These are phyloP conservation scores for Hura crepitans DNA, from an alignment of 441 rosid species.

Conservation along the genomic window DNA sequence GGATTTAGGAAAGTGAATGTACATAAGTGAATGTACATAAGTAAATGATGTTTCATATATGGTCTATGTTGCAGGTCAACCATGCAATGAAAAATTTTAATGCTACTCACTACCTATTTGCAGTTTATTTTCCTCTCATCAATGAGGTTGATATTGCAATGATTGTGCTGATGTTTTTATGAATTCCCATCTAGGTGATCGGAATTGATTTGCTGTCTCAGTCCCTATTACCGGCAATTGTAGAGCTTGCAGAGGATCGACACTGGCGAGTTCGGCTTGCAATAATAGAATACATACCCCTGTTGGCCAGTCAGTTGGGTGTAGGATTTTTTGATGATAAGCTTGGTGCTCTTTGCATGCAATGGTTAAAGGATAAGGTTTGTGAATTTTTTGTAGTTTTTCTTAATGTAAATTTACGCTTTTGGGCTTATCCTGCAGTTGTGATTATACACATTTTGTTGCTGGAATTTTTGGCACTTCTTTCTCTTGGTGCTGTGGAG, in stretches of 20 bases:
- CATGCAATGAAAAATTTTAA: neutral
- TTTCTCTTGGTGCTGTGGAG: neutral
- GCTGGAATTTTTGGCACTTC: neutral
- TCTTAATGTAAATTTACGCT: neutral
- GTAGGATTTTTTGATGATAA: conserved; percentile 94
- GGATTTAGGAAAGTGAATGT: neutral
- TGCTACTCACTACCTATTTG: neutral
- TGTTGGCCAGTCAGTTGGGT: conserved; percentile 89
- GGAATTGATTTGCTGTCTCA: conserved; percentile 95
- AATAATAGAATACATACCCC: conserved; percentile 91
- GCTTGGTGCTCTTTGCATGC: conserved; percentile 98
- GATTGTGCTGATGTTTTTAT: conserved; percentile 6
- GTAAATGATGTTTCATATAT: too few species aligned
- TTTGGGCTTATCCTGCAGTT: neutral
- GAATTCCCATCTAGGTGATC: conserved; percentile 52
- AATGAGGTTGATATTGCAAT: neutral
- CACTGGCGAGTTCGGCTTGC: conserved; percentile 99
- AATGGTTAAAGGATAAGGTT: conserved; percentile 97
- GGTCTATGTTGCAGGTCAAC: neutral
- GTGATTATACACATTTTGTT: neutral
- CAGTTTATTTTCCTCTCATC: neutral
- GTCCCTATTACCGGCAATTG: conserved; percentile 91
- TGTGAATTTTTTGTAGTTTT: conserved; percentile 7
- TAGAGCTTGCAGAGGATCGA: conserved; percentile 98
- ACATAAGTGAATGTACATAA: too few species aligned